Base-by-base conservation (phyloP, 2,329 filamentous ascomycete genomes). In the Microdochium nivale region DNA sequence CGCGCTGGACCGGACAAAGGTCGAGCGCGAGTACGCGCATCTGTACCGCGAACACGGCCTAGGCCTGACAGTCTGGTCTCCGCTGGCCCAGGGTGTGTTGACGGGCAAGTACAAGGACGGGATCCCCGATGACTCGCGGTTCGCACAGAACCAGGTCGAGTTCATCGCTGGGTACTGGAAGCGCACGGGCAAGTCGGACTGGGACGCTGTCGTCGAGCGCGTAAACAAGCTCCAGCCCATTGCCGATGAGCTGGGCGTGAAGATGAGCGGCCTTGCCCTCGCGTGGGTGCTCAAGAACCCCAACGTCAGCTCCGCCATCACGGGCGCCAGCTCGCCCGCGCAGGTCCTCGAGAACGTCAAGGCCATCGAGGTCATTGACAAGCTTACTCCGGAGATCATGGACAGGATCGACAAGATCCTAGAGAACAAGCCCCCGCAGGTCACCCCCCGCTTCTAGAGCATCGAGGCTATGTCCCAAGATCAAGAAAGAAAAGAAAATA, bases 31-130 rank as follows among this genome's bases (percentile, higher is more conserved):
- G 59, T 86, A 76, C 62, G 70, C 72, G 47, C 76, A 79, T 54
- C 69, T 87, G 25, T 86, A 83, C 66, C 71, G 78, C 43, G 74
- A 83, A 54, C 70, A 76, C 51, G 79, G 81, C 7, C 71, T 82
- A 1, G 83, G 83, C 3, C 69, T 86, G 37, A 86, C 83, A 13
- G 77, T 79, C 53, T 87, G 78, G 67, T 81, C 76, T 2, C 84
- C 83, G 1, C 67, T 87, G 19, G 75, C 76, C 55, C 69, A 71
- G 49, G 83, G 83, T 21, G 73, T 86, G 54, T 68, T 87, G 55
- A 81, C 81, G 0, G 84, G 83, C 47, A 87, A 87, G 66, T 87
- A 87, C 68, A 83, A 80, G 63, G 69, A 83, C 58, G 80, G 79
- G 25, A 78, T 84, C 40, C 81, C 81, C 3, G 68, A 76, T 3